These are phyloP conservation scores for Xylariaceae sp. DNA, from an alignment of 2,329 filamentous ascomycete species.

Conservation along the genomic window DNA sequence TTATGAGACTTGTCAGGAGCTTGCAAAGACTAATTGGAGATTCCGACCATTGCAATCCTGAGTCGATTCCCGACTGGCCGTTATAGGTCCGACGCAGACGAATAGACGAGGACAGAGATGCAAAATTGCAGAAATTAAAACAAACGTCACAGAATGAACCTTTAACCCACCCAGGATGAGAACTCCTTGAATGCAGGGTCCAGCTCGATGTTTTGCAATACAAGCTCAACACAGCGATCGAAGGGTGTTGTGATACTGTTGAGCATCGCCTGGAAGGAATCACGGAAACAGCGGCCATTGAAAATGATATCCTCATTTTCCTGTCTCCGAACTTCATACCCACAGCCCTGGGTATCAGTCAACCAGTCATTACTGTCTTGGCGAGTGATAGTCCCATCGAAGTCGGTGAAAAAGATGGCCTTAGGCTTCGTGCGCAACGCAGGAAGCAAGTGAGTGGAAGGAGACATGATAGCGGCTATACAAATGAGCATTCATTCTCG, in stretches of 20 bases:
- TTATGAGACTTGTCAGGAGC: neutral
- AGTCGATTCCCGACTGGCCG: neutral
- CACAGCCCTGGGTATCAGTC: conserved; percentile 91
- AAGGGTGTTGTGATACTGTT: conserved; percentile 79
- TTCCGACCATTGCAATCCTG: neutral
- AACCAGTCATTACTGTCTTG: conserved; percentile 64
- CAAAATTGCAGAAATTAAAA: neutral
- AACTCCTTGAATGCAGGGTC: conserved; percentile 88
- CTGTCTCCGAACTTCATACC: conserved; percentile 62
- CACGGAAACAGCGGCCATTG: conserved; percentile 68
- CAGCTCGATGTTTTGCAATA: conserved; percentile 78
- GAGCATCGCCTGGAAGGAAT: conserved; percentile 88
- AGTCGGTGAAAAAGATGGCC: conserved; percentile 98
- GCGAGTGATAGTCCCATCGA: conserved; percentile 90
- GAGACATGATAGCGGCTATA: conserved; percentile 7
- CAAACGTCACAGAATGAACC: neutral
- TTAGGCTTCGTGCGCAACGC: conserved; percentile 67
- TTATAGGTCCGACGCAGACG: neutral
- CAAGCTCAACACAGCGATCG: conserved; percentile 71
- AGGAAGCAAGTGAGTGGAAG: conserved; percentile 39
- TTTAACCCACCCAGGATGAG: conserved; percentile 64
- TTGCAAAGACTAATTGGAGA: conserved; percentile 27
- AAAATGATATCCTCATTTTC: conserved; percentile 75
- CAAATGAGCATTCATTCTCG: neutral
- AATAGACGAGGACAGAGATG: neutral